Base-by-base conservation (phyloP, 169 alveolate genomes). In the Plasmodium falciparum region DNA sequence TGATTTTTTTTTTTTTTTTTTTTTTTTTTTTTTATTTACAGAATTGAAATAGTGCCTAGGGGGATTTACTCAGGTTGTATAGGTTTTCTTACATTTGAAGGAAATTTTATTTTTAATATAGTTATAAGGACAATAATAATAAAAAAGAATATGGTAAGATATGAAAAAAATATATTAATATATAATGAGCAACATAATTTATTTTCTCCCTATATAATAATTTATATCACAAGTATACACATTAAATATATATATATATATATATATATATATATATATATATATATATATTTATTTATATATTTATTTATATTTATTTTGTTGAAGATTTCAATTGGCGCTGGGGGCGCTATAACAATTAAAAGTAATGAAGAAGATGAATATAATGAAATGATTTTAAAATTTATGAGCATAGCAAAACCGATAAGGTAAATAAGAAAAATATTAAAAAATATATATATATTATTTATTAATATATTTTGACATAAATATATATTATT, bases 321-420 rank as follows among this genome's bases (percentile, higher is more conserved):
- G 15, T 80, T 17, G 52, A 62, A 88, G 92, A 83, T 88, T 26
- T 72, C 78, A 8, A 66, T 92, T 9, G 93, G 95, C 5, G 92
- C 92, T 15, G 94, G 94, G 2, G 94, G 94, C 4, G 95, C 94
- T 6, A 88, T 93, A n/a, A 88, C 93, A 22, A 88, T 88, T 22
- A 59, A 71, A 62, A 89, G 94, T 72, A 91, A 86, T 24, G 88
- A 86, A 12, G 71, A 71, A 59, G 92, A 89, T 17, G 94, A 93
- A 59, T 83, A 73, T 29, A 75, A 66, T 13, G 95, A 93, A 65
- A 89, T 93, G 93, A 49, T 74, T 15, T 86, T 93, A 33, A 93
- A 93, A 45, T 78, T 78, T 78, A 78, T 52, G 78, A 65, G 70
- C 29, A 45, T 78, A 45, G 70, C 78, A 56, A n/a, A 49, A 13